Evolutionary conservation across 345 rosid species (phyloP).

Genomic region (Brassica juncea): DNA sequence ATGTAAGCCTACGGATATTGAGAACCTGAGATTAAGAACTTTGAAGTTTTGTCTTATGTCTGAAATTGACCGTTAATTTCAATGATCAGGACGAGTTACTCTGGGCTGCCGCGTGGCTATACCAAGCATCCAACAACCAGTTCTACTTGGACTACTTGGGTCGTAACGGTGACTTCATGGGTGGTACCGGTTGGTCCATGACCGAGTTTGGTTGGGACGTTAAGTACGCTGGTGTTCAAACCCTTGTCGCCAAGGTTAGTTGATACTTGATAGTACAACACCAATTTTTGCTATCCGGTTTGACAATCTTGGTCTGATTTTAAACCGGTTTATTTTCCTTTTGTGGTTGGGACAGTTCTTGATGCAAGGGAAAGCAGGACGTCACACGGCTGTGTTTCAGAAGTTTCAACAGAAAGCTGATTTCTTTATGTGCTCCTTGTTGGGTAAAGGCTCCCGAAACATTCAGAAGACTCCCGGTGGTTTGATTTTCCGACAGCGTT

Average conservation of each 20-base stretch:
- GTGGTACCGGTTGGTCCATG: slow-evolving; percentile 92
- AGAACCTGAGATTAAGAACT: not conserved
- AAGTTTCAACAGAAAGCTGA: slow-evolving; percentile 85
- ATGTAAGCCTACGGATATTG: slow-evolving; percentile 45
- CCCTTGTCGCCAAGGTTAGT: slow-evolving; percentile 93
- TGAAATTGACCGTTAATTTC: not conserved
- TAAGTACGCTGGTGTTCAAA: slow-evolving; percentile 94
- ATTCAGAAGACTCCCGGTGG: slow-evolving; percentile 93
- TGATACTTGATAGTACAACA: not conserved
- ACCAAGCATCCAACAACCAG: slow-evolving; percentile 72
- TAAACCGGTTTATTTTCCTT: slow-evolving; percentile 14
- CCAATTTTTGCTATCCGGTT: slow-evolving; percentile 19
- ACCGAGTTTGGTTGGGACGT: slow-evolving; percentile 98
- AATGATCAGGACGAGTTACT: slow-evolving; percentile 76
- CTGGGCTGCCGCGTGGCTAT: slow-evolving; percentile 99
- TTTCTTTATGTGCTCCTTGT: slow-evolving; percentile 81
- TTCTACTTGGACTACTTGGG: slow-evolving; percentile 83
- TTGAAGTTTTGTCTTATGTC: not conserved
- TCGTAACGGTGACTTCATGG: slow-evolving; percentile 78
- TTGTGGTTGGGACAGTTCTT: slow-evolving; percentile 52
- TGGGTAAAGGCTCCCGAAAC: slow-evolving; percentile 65
- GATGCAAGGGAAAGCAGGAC: slow-evolving; percentile 90
- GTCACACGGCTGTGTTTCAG: slow-evolving; percentile 63
- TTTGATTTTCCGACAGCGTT: slow-evolving; percentile 78
- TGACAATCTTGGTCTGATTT: not conserved